These are phyloP conservation scores for Allomyces macrogynus DNA, from an alignment of 192 early-diverging fungal genomes.

Conservation along the genomic window DNA sequence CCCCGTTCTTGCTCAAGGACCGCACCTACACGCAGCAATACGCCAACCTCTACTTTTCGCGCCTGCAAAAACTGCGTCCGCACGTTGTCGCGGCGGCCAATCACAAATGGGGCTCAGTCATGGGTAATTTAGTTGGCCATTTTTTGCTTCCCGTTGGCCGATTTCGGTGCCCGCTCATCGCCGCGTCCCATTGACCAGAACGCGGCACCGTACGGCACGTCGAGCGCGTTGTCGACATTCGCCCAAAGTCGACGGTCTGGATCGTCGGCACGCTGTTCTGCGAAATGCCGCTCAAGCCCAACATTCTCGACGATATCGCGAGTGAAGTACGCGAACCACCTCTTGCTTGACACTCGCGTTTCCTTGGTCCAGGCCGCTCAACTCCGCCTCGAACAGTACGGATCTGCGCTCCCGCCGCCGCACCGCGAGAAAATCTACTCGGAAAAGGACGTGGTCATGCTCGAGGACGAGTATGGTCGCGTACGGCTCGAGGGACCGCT, in stretches of 20 bases:
- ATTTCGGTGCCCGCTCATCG: too few relatives aligned
- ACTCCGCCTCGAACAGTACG: constrained; percentile 6
- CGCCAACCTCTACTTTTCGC: constrained; percentile 62
- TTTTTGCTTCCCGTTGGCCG: too few relatives aligned
- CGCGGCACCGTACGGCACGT: constrained; percentile 17
- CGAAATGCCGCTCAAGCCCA: constrained; percentile 72
- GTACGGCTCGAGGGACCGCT: constrained; percentile 45
- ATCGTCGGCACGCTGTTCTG: constrained; percentile 76
- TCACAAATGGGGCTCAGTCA: constrained; percentile 22
- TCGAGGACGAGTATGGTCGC: constrained; percentile 90
- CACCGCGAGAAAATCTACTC: constrained; percentile 37
- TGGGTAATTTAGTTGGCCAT: not conserved
- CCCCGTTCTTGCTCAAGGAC: constrained; percentile 29
- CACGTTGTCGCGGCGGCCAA: constrained; percentile 32
- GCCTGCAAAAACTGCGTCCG: constrained; percentile 43
- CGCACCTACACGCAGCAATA: constrained; percentile 62
- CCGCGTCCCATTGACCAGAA: not conserved
- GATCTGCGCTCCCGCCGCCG: constrained; percentile 44
- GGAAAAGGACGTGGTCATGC: constrained; percentile 32
- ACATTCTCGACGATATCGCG: constrained; percentile 73
- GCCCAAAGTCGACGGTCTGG: constrained; percentile 35
- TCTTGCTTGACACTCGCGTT: not conserved
- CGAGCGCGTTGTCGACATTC: constrained; percentile 51
- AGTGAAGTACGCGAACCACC: constrained; percentile 33
- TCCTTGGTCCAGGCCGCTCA: not conserved